Evolutionary conservation across 495 filamentous ascomycete species (phyloP).

Genomic region (Xylaria nigripes): DNA sequence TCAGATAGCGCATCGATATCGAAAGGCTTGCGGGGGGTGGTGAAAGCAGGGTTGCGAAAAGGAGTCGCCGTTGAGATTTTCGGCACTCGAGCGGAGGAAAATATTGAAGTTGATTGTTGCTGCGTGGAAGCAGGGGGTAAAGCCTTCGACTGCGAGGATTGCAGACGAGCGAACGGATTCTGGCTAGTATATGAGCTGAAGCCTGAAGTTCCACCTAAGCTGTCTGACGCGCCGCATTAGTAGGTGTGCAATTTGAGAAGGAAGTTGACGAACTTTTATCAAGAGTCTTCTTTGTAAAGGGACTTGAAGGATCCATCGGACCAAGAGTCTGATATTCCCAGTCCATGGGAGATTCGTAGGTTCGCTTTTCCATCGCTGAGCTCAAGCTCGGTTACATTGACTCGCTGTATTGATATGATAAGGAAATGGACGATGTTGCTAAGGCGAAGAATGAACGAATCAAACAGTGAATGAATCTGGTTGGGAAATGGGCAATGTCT

Average conservation of each 20-base stretch:
- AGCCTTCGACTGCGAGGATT: conserved; percentile 26
- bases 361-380: conserved; percentile 34
- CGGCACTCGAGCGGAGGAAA: conserved; percentile 30
- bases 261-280: conserved; percentile 14
- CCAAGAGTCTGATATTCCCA: conserved; percentile 41
- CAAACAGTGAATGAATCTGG: neutral
- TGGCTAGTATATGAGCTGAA: conserved; percentile 18
- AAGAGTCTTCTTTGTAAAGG: conserved; percentile 26
- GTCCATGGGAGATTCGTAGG: conserved; percentile 41
- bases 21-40: conserved; percentile 64
- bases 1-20: conserved; percentile 58
- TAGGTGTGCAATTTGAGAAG: neutral
- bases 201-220: conserved; percentile 12
- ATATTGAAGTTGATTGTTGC: conserved; percentile 19
- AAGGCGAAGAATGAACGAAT: conserved; percentile 1
- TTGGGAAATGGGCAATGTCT: neutral
- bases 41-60: conserved; percentile 66
- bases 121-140: conserved; percentile 26
- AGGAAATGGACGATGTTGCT: neutral
- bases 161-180: conserved; percentile 29
- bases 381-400: neutral
- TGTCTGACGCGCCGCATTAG: conserved; percentile 6
- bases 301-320: conserved; percentile 40
- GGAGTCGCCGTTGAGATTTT: conserved; percentile 33
- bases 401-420: neutral